Evolutionary conservation across 768 basidiomycete genomes (phyloP).

Genomic region (Sarcodon aspratus): DNA sequence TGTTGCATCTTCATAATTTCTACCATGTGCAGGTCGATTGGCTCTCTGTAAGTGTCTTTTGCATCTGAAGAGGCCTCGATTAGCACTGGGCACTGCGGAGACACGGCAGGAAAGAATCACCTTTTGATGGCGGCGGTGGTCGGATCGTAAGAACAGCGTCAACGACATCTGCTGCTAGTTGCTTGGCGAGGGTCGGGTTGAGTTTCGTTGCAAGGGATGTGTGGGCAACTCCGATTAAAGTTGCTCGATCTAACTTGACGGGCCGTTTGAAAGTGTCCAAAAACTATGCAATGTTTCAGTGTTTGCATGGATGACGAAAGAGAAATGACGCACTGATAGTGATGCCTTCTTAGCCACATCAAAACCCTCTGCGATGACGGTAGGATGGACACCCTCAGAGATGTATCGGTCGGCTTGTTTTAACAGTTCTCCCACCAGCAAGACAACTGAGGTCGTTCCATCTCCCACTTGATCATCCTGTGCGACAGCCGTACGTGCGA

Average conservation of each 20-base stretch:
- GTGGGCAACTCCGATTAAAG: slow-evolving; percentile 85
- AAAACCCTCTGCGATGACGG: slow-evolving; percentile 90
- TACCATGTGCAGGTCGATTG: slow-evolving; percentile 98
- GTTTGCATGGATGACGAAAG: slow-evolving; percentile 3
- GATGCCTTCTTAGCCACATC: slow-evolving; percentile 98
- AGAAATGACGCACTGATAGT: slow-evolving; percentile 46
- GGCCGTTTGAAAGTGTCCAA: slow-evolving; percentile 82
- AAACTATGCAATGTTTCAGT: slow-evolving; percentile 47
- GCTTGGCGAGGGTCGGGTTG: slow-evolving; percentile 66
- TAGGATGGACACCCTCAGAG: slow-evolving; percentile 96
- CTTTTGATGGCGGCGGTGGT: slow-evolving; percentile 49
- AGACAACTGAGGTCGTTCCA: slow-evolving; percentile 94
- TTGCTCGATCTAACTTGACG: slow-evolving; percentile 74
- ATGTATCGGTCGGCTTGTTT: slow-evolving; percentile 98
- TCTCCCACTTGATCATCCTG: slow-evolving; percentile 99
- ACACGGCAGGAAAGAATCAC: slow-evolving; percentile 22
- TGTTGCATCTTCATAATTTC: slow-evolving; percentile 99
- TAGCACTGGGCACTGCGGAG: slow-evolving; percentile 11
- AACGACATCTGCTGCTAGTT: slow-evolving; percentile 86
- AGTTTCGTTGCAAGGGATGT: slow-evolving; percentile 97
- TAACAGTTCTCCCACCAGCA: slow-evolving; percentile 89
- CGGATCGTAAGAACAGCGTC: slow-evolving; percentile 90
- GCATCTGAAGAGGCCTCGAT: slow-evolving; percentile 29
- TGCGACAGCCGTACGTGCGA: slow-evolving; percentile 95
- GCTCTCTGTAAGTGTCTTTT: slow-evolving; percentile 65